Base-by-base conservation (phyloP, 805 yeast species). In the Nakazawaea populi region DNA sequence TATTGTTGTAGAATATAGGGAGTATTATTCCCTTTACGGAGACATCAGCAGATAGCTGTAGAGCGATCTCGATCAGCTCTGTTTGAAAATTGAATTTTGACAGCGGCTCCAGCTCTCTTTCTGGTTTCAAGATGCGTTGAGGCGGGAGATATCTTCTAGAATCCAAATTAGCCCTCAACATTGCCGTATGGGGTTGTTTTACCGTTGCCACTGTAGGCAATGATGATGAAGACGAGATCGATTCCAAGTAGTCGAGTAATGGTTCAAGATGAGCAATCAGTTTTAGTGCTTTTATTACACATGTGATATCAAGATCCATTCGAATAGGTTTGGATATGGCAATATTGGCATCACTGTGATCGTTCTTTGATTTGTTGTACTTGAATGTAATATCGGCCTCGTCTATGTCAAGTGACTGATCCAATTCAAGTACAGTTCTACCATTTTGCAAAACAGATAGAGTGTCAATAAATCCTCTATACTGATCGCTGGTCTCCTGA, bases 311-410 rank as follows among this genome's bases (percentile, higher is more conserved):
- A 4, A 67, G 11, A 5, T 58, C 45, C 12, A 67, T 6, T 30
- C 43, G 36, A 0, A 76, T 73, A 0, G 67, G 62, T 52, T 80
- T 80, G 0, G 82, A 70, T 24, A 76, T 61, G 2, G 80, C 59
- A 0, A 74, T 31, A 0, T 81, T 75, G 18, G 70, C 61, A 40
- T 74, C 54, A 3, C 45, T n/a, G 1, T 46, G 44, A 9, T 55
- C 60, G 11, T 60, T 57, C 7, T 60, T 53, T 45, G 73, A 70
- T 18, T 43, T 42, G n/a, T 38, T 27, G 14, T 12, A 37, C 27
- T 83, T 87, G 59, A 82, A 78, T 35, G 83, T 59, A 2, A 83
- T 45, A 55, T 83, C 88, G 6, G 77, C 75, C 40, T 72, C 73
- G 1, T 57, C 48, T 31, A 44, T 45, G 4, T 29, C 44, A 18